Conservation (phyloP, 129 eudicot genomes). For the Logfia minima region DNA sequence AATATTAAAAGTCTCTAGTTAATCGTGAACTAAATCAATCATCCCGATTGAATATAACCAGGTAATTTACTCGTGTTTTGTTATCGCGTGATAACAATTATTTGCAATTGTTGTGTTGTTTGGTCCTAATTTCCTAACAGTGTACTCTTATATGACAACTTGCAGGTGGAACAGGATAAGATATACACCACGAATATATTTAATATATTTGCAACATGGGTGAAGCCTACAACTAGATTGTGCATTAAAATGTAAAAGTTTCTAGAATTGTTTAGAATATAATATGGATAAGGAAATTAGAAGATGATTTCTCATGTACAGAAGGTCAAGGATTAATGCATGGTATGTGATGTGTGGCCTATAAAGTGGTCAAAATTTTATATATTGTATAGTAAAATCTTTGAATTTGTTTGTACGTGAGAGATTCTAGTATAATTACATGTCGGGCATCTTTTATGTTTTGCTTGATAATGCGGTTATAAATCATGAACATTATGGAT, state of each 20-base stretch:
- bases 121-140: no score
- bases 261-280: constrained; percentile 19
- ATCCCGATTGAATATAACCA: no score
- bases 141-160: constrained; percentile 6
- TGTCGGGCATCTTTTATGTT: not conserved
- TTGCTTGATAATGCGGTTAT: no score
- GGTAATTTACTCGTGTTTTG: no score
- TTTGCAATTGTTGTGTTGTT: no score
- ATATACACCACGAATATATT: not conserved
- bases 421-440: not conserved
- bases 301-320: constrained; percentile 15
- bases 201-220: constrained; percentile 3
- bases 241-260: not conserved
- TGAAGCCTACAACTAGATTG: not conserved
- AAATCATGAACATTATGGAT: no score
- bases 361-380: constrained; percentile 19
- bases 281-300: constrained; percentile 24
- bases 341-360: constrained; percentile 26
- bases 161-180: constrained; percentile 15
- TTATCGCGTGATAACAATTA: no score
- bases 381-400: not conserved
- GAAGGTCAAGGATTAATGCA: constrained; percentile 22
- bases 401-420: not conserved
- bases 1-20: no score
- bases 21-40: no score